A percentile compares a stretch with the other conserved stretches of the same genome.
phyloP scores from a whole-genome alignment of 805 yeast species.

The Cyberlindnera japonica region DNA sequence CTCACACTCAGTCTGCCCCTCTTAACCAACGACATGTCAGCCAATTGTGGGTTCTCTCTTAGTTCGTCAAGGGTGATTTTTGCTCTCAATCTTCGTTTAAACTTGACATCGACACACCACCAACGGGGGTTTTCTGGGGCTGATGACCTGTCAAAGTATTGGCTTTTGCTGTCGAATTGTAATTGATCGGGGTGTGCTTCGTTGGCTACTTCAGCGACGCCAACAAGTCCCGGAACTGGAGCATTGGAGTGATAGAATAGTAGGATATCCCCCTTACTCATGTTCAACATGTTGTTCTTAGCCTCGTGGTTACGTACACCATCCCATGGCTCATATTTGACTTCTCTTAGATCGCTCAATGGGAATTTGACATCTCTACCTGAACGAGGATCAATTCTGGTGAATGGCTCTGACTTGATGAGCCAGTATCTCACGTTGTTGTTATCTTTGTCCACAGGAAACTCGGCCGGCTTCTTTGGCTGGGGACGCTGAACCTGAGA shows the following conservation, averaged over 20 bases:
- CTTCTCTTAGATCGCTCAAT: conserved; percentile 38
- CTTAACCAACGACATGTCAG: conserved; percentile 42
- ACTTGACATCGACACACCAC: conserved; percentile 54
- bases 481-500: conserved; percentile 21
- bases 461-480: conserved; percentile 34
- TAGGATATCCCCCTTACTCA: conserved; percentile 44
- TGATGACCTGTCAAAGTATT: conserved; percentile 48
- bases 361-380: conserved; percentile 49
- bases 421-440: conserved; percentile 44
- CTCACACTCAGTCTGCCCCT: conserved; percentile 50
- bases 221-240: conserved; percentile 51
- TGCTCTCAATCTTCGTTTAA: conserved; percentile 39
- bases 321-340: conserved; percentile 47
- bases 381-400: conserved; percentile 43
- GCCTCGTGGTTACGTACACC: conserved; percentile 61
- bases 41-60: conserved; percentile 31
- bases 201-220: conserved; percentile 36
- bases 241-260: conserved; percentile 57
- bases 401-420: conserved; percentile 51
- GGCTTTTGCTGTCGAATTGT: conserved; percentile 40
- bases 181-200: conserved; percentile 37
- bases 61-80: conserved; percentile 41
- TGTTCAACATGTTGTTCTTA: conserved; percentile 44
- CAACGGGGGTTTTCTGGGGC: conserved; percentile 42
- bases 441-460: conserved; percentile 25